Percentiles rank a stretch among this genome's conserved stretches.
Evolutionary conservation across 331 rosid genomes (phyloP).

Genomic region (Malus hybrid): DNA sequence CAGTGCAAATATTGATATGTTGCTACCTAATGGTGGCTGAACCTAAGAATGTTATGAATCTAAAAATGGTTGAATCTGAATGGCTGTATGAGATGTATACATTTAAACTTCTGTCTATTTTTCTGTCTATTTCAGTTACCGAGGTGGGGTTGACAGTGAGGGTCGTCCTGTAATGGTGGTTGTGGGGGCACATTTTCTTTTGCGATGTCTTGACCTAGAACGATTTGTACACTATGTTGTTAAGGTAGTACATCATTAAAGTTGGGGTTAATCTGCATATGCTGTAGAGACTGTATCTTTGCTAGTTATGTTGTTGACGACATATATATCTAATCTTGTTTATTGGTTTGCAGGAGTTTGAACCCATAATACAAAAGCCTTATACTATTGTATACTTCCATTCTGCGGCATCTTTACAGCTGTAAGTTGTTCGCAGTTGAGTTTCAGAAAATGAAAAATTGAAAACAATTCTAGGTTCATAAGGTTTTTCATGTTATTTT

Average conservation of each 20-base stretch:
- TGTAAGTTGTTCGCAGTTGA: constrained; percentile 49
- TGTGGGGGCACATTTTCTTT: constrained; percentile 95
- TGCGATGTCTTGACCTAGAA: constrained; percentile 92
- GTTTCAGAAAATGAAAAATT: not conserved
- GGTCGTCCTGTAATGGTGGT: constrained; percentile 95
- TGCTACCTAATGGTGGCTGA: not conserved
- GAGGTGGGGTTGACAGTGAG: constrained; percentile 94
- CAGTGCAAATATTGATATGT: not conserved
- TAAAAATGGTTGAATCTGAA: not conserved
- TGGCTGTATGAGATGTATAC: not conserved
- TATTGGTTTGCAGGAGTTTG: constrained; percentile 73
- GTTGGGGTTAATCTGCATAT: constrained; percentile 4
- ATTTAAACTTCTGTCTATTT: not conserved
- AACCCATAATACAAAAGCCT: constrained; percentile 92
- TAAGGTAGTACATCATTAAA: constrained; percentile 50
- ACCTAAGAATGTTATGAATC: not conserved
- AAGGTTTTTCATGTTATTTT: not conserved
- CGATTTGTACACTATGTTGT: constrained; percentile 75
- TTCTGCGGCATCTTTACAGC: constrained; percentile 92
- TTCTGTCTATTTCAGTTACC: constrained; percentile 54
- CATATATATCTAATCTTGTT: not conserved
- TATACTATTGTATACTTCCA: constrained; percentile 87
- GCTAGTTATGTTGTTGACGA: not conserved
- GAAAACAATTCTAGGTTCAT: not conserved
- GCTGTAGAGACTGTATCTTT: not conserved